Evolutionary conservation across 805 yeast genomes (phyloP), one percentile per base, ranked within the genome.

Genomic region (Starmerella bacillaris): DNA sequence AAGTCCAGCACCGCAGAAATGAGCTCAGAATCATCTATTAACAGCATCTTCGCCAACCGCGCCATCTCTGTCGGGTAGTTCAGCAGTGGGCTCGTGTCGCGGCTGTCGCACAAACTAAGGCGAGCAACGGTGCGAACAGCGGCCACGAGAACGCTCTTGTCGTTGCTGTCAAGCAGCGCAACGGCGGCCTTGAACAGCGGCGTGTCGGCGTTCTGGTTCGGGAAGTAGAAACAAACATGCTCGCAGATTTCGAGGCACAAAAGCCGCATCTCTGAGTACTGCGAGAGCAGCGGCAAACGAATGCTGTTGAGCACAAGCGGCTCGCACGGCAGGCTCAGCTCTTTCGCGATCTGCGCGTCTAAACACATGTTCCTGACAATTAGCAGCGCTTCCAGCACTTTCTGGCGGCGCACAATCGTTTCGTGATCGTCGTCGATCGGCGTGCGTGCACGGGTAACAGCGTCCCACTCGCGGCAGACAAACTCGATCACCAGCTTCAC

Each of bases 351-450:
- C 30, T 68, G 76, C 9, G 78, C 67, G 52, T 83, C 94, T 51
- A 86, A 92, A 2, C 79, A 69, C 31, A 79, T 58, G 54, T 89
- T 89, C 50, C 96, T 65, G 37, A 89, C 59, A 15, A 78, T 68
- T 29, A 89, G 60, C 46, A 74, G 63, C 5, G 76, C 64, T 49
- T 67, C 71, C 6, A 66, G 49, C 24, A 53, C 49, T 30, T 46
- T 48, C 32, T 51, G 56, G 11, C 53, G 50, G 17, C n/a, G 24
- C 15, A 33, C 17, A 19, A 44, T 38, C 15, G 22, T 21, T 8
- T 21, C 42, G 33, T 39, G 38, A 17, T 31, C 21, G 31, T 38
- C 42, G 31, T 42, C 46, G 19, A 12, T n/a, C 15, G 38, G 44
- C 18, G 40, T 30, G 12, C 31, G 31, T 18, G 35, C 18, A 5